These are phyloP conservation scores for Trametes versicolor DNA, from an alignment of 1,284 basidiomycete genomes.

Conservation along the genomic window DNA sequence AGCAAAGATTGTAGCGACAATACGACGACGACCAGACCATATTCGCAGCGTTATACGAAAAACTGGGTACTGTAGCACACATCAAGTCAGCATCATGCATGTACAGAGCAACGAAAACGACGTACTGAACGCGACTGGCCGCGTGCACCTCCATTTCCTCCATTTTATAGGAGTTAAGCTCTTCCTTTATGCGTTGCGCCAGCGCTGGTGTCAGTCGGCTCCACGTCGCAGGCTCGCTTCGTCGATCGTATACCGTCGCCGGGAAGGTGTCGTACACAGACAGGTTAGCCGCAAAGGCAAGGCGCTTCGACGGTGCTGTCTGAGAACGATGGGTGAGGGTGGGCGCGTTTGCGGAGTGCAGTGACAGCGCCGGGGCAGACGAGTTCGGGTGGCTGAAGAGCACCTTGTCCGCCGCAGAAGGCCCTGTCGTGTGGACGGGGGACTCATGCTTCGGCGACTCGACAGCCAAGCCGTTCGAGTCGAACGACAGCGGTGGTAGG, in stretches of 20 bases:
- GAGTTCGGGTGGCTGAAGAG: constrained; percentile 86
- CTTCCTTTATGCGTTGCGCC: constrained; percentile 96
- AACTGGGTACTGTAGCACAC: constrained; percentile 59
- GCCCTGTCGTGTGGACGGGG: constrained; percentile 33
- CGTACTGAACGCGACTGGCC: constrained; percentile 86
- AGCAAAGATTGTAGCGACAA: constrained; percentile 37
- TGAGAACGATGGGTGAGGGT: constrained; percentile 70
- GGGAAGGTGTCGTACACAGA: constrained; percentile 98
- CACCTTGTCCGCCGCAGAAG: constrained; percentile 45
- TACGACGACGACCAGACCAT: constrained; percentile 30
- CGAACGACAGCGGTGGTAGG: constrained; percentile 72
- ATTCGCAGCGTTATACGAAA: constrained; percentile 54
- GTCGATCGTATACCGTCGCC: constrained; percentile 88
- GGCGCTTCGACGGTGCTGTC: constrained; percentile 72
- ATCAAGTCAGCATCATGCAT: constrained; percentile 17
- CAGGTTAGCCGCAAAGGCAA: constrained; percentile 92
- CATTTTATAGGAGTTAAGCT: constrained; percentile 97
- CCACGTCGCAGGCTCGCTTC: constrained; percentile 97
- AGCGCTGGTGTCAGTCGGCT: constrained; percentile 94
- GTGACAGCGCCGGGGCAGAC: constrained; percentile 87
- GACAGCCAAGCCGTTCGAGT: constrained; percentile 46
- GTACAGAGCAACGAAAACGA: constrained; percentile 36
- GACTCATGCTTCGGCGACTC: constrained; percentile 51
- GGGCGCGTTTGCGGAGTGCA: constrained; percentile 53
- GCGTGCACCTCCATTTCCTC: constrained; percentile 98